Percentiles rank a stretch among this genome's conserved stretches.
Conservation (phyloP, 345 rosid species). For the Anacardium occidentale region DNA sequence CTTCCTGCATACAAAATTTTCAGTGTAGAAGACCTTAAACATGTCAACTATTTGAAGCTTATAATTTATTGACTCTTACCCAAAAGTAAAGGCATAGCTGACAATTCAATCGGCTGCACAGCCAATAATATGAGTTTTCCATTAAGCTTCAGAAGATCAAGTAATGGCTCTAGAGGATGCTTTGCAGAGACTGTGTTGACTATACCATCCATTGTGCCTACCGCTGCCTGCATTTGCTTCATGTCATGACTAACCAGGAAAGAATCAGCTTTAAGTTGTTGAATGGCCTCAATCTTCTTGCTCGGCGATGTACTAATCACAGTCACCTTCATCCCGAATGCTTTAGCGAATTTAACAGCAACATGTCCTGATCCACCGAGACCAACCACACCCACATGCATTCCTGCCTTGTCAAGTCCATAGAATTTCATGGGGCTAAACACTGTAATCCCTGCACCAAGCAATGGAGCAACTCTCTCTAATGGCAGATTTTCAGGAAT, state of each 20-base stretch:
- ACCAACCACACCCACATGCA: constrained; percentile 23
- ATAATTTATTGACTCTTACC: background rate
- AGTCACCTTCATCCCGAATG: constrained; percentile 15
- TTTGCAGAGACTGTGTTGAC: background rate
- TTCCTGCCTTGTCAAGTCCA: constrained; percentile 11
- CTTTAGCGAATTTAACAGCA: constrained; percentile 26
- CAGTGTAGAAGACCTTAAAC: too few species aligned
- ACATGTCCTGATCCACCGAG: constrained; percentile 24
- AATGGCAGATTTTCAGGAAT: constrained; percentile 8
- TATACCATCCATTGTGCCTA: constrained; percentile 11
- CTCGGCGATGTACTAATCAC: constrained; percentile 13
- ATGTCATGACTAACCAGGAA: constrained; percentile 18
- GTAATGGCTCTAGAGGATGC: background rate
- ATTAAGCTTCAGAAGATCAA: background rate
- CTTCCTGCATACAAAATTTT: constrained; percentile 13
- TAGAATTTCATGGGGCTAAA: constrained; percentile 21
- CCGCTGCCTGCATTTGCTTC: constrained; percentile 23
- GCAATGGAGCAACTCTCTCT: constrained; percentile 12
- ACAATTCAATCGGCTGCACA: constrained; percentile 11
- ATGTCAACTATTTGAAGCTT: too few species aligned
- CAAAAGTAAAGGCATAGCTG: background rate
- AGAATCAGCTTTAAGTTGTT: constrained; percentile 13
- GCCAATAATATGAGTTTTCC: constrained; percentile 24
- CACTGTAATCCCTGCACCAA: constrained; percentile 25
- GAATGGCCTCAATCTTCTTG: constrained; percentile 21